A percentile compares a stretch with the other conserved stretches of the same genome.
Conservation (phyloP, 495 filamentous ascomycete species). For the Aspergillus sparsus region DNA sequence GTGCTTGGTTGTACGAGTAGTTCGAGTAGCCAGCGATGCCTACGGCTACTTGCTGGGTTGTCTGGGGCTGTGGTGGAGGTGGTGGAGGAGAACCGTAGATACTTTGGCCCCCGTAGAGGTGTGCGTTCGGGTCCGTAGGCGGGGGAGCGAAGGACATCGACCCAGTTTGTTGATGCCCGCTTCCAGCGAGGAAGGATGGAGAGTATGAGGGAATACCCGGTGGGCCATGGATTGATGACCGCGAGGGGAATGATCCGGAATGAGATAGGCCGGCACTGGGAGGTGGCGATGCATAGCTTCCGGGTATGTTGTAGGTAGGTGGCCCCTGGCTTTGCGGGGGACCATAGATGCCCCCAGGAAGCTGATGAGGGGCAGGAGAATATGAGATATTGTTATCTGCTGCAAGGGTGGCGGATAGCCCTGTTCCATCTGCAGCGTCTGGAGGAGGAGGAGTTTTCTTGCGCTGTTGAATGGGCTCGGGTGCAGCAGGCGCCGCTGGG, state of each 20-base stretch:
- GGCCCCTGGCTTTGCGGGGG: slow-evolving; percentile 26
- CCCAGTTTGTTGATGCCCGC: slow-evolving; percentile 13
- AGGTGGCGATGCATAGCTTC: slow-evolving; percentile 39
- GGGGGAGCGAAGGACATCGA: slow-evolving; percentile 47
- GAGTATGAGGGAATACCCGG: slow-evolving; percentile 37
- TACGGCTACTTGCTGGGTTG: slow-evolving; percentile 18
- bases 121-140: slow-evolving; percentile 48
- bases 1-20: slow-evolving; percentile 52
- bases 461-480: slow-evolving; percentile 77
- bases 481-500: slow-evolving; percentile 81
- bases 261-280: slow-evolving; percentile 38
- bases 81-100: slow-evolving; percentile 14
- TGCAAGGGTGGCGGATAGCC: slow-evolving; percentile 66
- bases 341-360: slow-evolving; percentile 29
- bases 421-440: slow-evolving; percentile 70
- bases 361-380: slow-evolving; percentile 41
- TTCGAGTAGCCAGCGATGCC: slow-evolving; percentile 55
- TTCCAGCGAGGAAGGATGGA: slow-evolving; percentile 32
- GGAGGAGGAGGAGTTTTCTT: slow-evolving; percentile 88
- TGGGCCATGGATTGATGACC: slow-evolving; percentile 28
- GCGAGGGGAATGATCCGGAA: slow-evolving; percentile 31
- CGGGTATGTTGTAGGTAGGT: slow-evolving; percentile 33
- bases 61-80: slow-evolving; percentile 18
- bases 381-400: slow-evolving; percentile 58
- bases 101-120: slow-evolving; percentile 37